phyloP scores from a whole-genome alignment of 108 stramenopile species.

The Cyclotella baltica region DNA sequence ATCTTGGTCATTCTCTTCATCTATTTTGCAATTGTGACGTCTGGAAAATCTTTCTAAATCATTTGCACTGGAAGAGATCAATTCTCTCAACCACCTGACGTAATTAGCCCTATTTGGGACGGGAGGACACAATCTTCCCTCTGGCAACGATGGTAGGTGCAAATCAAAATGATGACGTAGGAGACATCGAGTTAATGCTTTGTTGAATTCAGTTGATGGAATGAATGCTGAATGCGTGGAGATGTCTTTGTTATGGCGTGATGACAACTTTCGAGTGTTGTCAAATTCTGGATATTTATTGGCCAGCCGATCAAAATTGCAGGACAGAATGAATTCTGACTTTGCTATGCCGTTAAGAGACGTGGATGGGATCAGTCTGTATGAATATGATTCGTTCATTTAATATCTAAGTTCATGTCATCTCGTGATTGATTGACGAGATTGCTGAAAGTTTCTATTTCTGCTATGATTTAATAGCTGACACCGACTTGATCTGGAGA shows the following conservation, averaged over 20 bases:
- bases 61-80: constrained; percentile 43
- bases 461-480: no score
- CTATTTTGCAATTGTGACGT: not conserved
- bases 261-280: constrained; percentile 30
- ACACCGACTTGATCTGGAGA: no score
- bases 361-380: constrained; percentile 1
- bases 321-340: constrained; percentile 29
- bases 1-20: not conserved
- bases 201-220: constrained; percentile 57
- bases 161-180: constrained; percentile 75
- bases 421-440: not conserved
- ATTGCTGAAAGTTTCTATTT: no score
- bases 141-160: constrained; percentile 71
- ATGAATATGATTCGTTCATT: not conserved
- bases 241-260: not conserved
- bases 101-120: constrained; percentile 94
- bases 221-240: constrained; percentile 4
- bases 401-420: not conserved
- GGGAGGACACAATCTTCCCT: constrained; percentile 86
- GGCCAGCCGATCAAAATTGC: constrained; percentile 75
- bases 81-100: constrained; percentile 81
- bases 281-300: constrained; percentile 68
- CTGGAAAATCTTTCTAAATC: constrained; percentile 29
- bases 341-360: not conserved
- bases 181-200: constrained; percentile 81